Evolutionary conservation across 257 asterid genomes (phyloP).

Genomic region (Solanum boliviense): DNA sequence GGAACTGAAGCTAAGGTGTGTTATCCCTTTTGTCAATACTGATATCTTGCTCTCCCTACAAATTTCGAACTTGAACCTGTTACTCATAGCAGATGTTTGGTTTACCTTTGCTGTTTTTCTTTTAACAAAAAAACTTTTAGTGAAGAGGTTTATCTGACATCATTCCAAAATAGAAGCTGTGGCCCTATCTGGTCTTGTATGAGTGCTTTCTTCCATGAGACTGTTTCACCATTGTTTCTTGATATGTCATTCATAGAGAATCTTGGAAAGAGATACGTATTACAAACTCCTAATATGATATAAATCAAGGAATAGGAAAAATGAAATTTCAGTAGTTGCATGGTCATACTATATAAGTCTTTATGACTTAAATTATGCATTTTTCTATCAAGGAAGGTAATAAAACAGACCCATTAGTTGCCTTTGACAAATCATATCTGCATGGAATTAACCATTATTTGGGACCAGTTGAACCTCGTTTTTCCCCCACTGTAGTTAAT

Average conservation of each 20-base stretch:
- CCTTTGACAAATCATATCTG: not conserved
- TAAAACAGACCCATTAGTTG: not conserved
- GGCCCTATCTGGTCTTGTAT: not conserved
- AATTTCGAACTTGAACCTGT: not conserved
- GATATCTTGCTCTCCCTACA: not conserved
- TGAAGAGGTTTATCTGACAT: not conserved
- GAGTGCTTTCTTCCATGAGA: not conserved
- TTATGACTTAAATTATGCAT: not conserved
- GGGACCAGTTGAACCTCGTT: not conserved
- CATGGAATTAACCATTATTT: not conserved
- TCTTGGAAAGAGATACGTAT: not conserved
- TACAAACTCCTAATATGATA: not conserved
- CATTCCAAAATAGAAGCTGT: not conserved
- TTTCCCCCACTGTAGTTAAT: not conserved
- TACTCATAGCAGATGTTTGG: not conserved
- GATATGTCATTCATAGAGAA: not conserved
- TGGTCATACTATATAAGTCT: not conserved
- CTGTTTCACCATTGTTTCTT: not conserved
- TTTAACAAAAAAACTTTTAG: not conserved
- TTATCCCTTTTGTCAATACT: not conserved
- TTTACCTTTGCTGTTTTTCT: not conserved
- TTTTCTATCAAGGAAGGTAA: not conserved
- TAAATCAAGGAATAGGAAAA: not conserved
- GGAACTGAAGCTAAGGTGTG: slow-evolving; percentile 8
- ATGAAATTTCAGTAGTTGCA: not conserved